Conservation (phyloP, 495 filamentous ascomycete genomes). For the Filosporella fistucella region DNA sequence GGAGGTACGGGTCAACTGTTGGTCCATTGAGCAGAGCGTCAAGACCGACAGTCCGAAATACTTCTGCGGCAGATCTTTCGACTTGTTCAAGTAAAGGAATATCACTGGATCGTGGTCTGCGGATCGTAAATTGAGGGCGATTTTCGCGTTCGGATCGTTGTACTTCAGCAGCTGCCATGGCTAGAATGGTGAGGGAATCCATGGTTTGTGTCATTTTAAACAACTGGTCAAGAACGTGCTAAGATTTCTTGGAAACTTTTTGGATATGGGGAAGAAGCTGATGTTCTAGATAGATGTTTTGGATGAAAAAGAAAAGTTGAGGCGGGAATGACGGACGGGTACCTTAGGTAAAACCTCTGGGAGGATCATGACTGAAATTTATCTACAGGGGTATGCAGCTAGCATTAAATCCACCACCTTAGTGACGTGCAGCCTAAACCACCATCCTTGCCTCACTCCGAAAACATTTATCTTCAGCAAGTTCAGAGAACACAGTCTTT, state of each 20-base stretch:
- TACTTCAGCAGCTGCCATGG: slow-evolving; percentile 19
- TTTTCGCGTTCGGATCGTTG: slow-evolving; percentile 14
- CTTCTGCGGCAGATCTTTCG: slow-evolving; percentile 22
- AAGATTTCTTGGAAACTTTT: not conserved
- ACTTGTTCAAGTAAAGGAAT: slow-evolving; percentile 20
- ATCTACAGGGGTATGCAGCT: too few relatives aligned
- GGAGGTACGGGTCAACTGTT: slow-evolving; percentile 12
- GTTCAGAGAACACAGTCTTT: too few relatives aligned
- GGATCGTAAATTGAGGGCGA: slow-evolving; percentile 15
- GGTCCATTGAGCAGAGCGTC: slow-evolving; percentile 14
- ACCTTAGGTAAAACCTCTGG: too few relatives aligned
- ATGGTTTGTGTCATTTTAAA: too few relatives aligned
- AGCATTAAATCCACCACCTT: too few relatives aligned
- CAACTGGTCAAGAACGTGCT: too few relatives aligned
- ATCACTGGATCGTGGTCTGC: slow-evolving; percentile 16
- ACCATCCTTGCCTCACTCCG: too few relatives aligned
- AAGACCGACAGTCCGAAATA: slow-evolving; percentile 18
- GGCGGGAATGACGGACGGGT: not conserved
- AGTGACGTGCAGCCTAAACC: too few relatives aligned
- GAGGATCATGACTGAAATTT: too few relatives aligned
- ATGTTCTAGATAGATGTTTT: not conserved
- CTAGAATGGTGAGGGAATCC: slow-evolving; percentile 21
- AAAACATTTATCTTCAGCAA: too few relatives aligned
- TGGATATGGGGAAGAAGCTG: not conserved
- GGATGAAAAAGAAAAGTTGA: not conserved